phyloP scores from a whole-genome alignment of 2,329 filamentous ascomycete species.

The Fusarium proliferatum region DNA sequence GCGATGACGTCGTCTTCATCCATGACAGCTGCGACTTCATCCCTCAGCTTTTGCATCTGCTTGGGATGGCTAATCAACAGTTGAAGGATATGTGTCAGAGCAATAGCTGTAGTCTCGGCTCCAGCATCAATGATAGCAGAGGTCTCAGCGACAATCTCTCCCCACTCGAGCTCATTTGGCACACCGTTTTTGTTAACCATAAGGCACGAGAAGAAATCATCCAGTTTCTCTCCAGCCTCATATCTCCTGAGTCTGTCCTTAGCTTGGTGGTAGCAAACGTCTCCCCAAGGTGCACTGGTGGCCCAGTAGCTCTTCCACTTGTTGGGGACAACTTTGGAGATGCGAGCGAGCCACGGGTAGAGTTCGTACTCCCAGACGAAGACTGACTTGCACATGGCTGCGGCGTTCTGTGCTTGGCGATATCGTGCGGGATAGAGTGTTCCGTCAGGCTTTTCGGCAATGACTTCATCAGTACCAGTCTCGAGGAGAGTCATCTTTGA shows the following conservation, averaged over 20 bases:
- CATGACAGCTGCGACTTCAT: constrained; percentile 59
- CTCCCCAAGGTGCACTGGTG: constrained; percentile 54
- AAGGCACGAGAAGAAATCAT: constrained; percentile 68
- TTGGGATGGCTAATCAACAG: constrained; percentile 60
- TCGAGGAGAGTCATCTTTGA: constrained; percentile 64
- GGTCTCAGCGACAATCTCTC: constrained; percentile 67
- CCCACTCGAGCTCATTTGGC: constrained; percentile 59
- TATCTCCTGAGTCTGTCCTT: constrained; percentile 37
- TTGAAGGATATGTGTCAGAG: constrained; percentile 64
- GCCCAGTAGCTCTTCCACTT: constrained; percentile 46
- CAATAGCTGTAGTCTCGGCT: constrained; percentile 60
- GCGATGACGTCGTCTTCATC: constrained; percentile 56
- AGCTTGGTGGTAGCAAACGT: constrained; percentile 53
- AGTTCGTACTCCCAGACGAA: constrained; percentile 63
- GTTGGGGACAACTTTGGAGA: constrained; percentile 59
- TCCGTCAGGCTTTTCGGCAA: constrained; percentile 58
- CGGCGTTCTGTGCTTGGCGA: constrained; percentile 62
- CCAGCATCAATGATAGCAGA: constrained; percentile 65
- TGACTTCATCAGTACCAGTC: constrained; percentile 57
- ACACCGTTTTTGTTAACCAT: constrained; percentile 60
- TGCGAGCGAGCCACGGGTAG: constrained; percentile 59
- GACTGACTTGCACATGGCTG: constrained; percentile 59
- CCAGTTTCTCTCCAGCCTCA: constrained; percentile 62
- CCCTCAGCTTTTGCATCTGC: constrained; percentile 52
- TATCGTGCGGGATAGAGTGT: constrained; percentile 57